phyloP scores from a whole-genome alignment of 2,329 filamentous ascomycete genomes.

The Aspergillus arachidicola region DNA sequence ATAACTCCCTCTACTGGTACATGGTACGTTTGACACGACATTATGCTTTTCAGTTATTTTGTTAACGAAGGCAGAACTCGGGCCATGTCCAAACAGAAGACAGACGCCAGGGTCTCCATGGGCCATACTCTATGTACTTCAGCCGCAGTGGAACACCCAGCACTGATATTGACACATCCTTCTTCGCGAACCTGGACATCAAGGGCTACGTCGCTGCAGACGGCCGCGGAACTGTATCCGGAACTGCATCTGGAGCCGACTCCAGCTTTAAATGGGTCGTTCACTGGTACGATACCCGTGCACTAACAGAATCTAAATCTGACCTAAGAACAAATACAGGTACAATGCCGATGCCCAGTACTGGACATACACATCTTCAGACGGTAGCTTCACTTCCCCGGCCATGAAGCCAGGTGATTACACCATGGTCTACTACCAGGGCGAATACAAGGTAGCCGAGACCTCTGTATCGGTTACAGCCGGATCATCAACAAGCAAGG shows the following conservation, averaged over 20 bases:
- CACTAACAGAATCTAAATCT: not conserved
- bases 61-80: slow-evolving; percentile 53
- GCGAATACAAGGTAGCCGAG: slow-evolving; percentile 58
- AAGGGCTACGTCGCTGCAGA: slow-evolving; percentile 60
- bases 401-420: slow-evolving; percentile 69
- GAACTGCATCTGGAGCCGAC: slow-evolving; percentile 61
- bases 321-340: slow-evolving; percentile 13
- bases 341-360: slow-evolving; percentile 66
- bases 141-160: slow-evolving; percentile 60
- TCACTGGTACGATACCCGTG: slow-evolving; percentile 56
- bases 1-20: slow-evolving; percentile 66
- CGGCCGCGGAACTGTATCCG: slow-evolving; percentile 61
- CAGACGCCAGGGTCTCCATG: slow-evolving; percentile 65
- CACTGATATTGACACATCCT: slow-evolving; percentile 56
- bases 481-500: slow-evolving; percentile 51
- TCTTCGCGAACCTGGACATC: slow-evolving; percentile 62
- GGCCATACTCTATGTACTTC: slow-evolving; percentile 66
- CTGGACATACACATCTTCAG: slow-evolving; percentile 61
- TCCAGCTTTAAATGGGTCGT: slow-evolving; percentile 59
- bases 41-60: no score
- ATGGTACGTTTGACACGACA: slow-evolving; percentile 45
- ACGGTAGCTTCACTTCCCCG: slow-evolving; percentile 64
- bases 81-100: slow-evolving; percentile 64
- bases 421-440: slow-evolving; percentile 68
- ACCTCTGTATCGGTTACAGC: slow-evolving; percentile 54